Evolutionary conservation across 2,329 filamentous ascomycete species (phyloP).

Genomic region (Epichloe bromicola): DNA sequence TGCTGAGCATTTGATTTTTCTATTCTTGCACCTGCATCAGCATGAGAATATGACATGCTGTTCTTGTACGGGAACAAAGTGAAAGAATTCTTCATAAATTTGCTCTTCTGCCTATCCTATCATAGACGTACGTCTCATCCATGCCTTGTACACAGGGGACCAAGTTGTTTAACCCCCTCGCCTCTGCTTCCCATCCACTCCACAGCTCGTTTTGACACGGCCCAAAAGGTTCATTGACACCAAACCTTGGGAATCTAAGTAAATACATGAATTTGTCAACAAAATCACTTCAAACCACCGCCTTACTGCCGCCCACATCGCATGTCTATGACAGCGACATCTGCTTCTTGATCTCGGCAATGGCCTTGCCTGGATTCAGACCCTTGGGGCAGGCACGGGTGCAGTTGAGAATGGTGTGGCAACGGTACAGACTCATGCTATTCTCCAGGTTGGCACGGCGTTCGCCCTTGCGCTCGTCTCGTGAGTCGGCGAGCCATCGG

Average conservation of each 20-base stretch:
- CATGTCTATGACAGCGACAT: slow-evolving; percentile 45
- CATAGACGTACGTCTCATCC: slow-evolving; percentile 7
- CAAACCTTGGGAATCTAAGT: not conserved
- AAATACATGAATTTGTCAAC: not conserved
- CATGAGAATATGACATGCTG: too few species aligned
- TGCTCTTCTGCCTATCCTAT: slow-evolving; percentile 4
- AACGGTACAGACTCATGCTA: slow-evolving; percentile 97
- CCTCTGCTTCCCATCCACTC: not conserved
- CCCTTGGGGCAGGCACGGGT: slow-evolving; percentile 97
- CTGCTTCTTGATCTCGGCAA: slow-evolving; percentile 97
- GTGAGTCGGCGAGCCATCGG: slow-evolving; percentile 90
- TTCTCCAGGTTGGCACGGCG: slow-evolving; percentile 90
- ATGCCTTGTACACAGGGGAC: slow-evolving; percentile 4
- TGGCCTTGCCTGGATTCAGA: slow-evolving; percentile 85
- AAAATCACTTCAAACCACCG: not conserved
- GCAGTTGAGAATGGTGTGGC: slow-evolving; percentile 99
- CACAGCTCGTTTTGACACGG: not conserved
- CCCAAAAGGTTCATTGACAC: slow-evolving; percentile 1
- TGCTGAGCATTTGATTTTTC: too few species aligned
- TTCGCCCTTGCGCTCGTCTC: slow-evolving; percentile 79
- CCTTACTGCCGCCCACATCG: not conserved
- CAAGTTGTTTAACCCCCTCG: slow-evolving; percentile 1
- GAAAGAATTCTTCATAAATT: not conserved
- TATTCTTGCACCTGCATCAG: not conserved
- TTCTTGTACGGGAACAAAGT: slow-evolving; percentile 1